Evolutionary conservation across 2,329 filamentous ascomycete genomes (phyloP).

Genomic region (Teratosphaeria pseudoeucalypti): DNA sequence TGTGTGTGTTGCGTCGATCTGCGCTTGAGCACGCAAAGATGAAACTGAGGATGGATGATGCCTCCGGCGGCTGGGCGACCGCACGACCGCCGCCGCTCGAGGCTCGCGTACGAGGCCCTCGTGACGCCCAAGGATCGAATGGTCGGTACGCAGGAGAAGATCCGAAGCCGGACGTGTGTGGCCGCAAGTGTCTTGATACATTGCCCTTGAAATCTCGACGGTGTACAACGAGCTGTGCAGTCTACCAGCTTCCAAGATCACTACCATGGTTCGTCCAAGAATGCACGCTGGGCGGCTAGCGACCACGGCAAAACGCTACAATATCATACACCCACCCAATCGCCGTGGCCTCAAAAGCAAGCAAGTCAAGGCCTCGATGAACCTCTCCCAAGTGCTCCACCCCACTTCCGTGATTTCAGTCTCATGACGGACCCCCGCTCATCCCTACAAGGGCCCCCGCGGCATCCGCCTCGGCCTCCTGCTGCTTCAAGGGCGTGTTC

Average conservation of each 20-base stretch:
- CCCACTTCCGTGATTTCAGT: background rate
- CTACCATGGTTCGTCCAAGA: background rate
- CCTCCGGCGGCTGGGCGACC: no score
- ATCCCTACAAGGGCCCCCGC: constrained; percentile 18
- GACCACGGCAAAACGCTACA: background rate
- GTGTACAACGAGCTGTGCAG: background rate
- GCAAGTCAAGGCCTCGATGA: background rate
- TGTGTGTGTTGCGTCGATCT: no score
- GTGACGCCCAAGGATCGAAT: no score
- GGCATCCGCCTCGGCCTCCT: constrained; percentile 15
- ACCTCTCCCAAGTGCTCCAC: background rate
- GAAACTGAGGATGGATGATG: no score
- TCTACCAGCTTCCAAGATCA: background rate
- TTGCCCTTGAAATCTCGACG: no score
- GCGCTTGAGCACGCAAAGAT: no score
- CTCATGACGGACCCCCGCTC: constrained; percentile 6
- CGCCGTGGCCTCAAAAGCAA: background rate
- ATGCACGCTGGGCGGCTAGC: background rate
- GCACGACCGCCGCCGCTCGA: no score
- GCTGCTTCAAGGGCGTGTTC: constrained; percentile 17
- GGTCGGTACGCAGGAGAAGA: no score
- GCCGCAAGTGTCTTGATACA: no score
- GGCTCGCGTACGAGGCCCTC: no score
- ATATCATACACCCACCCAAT: background rate
- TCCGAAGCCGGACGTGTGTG: no score